Base-by-base conservation (phyloP, 2,329 filamentous ascomycete genomes). In the Colletotrichum viniferum region DNA sequence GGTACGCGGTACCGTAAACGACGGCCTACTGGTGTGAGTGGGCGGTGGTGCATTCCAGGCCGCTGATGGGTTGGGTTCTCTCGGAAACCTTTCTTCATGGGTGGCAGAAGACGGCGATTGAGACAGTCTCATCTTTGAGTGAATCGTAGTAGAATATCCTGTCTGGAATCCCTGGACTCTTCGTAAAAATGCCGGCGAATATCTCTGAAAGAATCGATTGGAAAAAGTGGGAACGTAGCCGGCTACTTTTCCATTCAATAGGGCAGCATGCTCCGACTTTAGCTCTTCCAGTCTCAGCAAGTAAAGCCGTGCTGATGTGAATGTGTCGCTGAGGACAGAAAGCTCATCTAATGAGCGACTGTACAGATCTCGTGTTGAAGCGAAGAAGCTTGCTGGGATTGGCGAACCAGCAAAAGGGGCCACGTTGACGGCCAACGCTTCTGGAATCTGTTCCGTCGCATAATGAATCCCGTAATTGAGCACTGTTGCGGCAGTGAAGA, bases 401-500 rank as follows among this genome's bases (percentile, higher is more conserved):
- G 73, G 73, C 3, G 73, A 75, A n/a, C 73, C 26, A 14, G 56
- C 63, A 5, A 75, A 75, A 4, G 73, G 48, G 18, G 63, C 36
- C 6, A 75, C 10, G 3, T 69, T 43, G 10, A 73, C 36, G 8
- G 62, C 73, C 4, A 66, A 6, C 3, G 55, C 68, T 5, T 66
- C 68, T 4, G 56, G 28, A 7, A 58, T 30, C 8, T 24, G 62
- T 3, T 75, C 62, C 5, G 63, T n/a, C 14, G 69, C 43, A 10
- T 72, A 75, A 12, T 72, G 55, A 13, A 68, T 28, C 7, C 73
- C 69, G 6, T 62, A 36, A n/a, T 34, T 36, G 32, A 67, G 52
- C 7, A 75, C 56, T 9, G 73, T 75, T 7, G 60, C 73, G 1
- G 73, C 73, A 7, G 69, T 75, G 34, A 75, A 75, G 12, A 75